These are phyloP conservation scores for Penicillium sp. DNA, from an alignment of 2,329 filamentous ascomycete genomes.

Conservation along the genomic window DNA sequence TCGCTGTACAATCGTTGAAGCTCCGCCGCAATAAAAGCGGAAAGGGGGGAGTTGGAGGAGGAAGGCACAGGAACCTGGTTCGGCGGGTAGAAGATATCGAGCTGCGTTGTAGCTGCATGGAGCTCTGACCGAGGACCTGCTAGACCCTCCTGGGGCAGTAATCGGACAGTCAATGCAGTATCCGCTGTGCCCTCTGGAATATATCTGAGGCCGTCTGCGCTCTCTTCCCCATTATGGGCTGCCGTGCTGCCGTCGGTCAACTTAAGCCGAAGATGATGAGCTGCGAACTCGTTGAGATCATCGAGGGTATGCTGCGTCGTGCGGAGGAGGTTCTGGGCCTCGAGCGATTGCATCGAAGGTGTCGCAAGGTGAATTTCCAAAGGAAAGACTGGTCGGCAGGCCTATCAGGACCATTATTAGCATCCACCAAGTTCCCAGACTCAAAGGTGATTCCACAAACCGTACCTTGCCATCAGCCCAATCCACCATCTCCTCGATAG, in stretches of 20 bases:
- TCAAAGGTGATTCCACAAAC: not conserved
- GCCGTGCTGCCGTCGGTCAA: constrained; percentile 44
- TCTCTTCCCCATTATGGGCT: constrained; percentile 9
- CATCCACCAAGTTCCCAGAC: not conserved
- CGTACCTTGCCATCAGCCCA: constrained; percentile 87
- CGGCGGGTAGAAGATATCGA: constrained; percentile 74
- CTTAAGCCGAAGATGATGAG: constrained; percentile 75
- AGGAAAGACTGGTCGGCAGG: constrained; percentile 84
- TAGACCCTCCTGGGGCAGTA: constrained; percentile 53
- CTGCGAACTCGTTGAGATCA: constrained; percentile 79
- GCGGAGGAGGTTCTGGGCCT: constrained; percentile 70
- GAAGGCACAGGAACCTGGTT: constrained; percentile 65
- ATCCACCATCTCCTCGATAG: constrained; percentile 78
- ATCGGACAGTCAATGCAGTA: constrained; percentile 66
- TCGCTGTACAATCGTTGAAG: constrained; percentile 77
- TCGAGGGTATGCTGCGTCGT: constrained; percentile 85
- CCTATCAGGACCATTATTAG: constrained; percentile 49
- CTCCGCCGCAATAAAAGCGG: constrained; percentile 73
- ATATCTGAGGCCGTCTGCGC: constrained; percentile 3
- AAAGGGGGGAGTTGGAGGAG: constrained; percentile 69
- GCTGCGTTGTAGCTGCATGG: constrained; percentile 64
- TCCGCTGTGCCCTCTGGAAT: constrained; percentile 29
- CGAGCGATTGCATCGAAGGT: constrained; percentile 60
- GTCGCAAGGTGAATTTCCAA: constrained; percentile 76
- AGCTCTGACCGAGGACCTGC: constrained; percentile 60